These are phyloP conservation scores for Auricularia auricula-judae DNA, from an alignment of 768 basidiomycete species.

Conservation along the genomic window DNA sequence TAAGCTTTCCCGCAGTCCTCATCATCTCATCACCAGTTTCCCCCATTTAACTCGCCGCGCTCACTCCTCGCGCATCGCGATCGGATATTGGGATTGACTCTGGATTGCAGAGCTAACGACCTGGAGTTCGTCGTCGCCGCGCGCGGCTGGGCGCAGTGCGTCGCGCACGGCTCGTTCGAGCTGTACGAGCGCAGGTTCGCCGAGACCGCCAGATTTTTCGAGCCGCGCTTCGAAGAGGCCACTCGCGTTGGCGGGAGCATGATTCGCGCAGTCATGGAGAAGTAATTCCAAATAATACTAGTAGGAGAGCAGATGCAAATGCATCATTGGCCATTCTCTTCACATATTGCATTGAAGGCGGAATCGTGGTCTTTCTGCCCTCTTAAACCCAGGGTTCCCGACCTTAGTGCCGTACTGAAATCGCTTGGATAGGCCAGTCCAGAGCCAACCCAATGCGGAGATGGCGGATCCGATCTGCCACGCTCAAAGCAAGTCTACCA, in stretches of 20 bases:
- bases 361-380: not conserved
- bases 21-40: too few species aligned
- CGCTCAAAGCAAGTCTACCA: too few species aligned
- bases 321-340: too few species aligned
- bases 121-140: constrained; percentile 91
- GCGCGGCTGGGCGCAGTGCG: constrained; percentile 92
- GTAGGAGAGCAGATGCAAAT: too few species aligned
- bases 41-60: too few species aligned
- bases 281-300: too few species aligned
- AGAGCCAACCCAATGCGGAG: too few species aligned
- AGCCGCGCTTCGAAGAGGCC: constrained; percentile 79
- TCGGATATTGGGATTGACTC: not conserved
- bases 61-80: too few species aligned
- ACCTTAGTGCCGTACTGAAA: too few species aligned
- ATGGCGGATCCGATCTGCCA: too few species aligned
- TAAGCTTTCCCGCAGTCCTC: constrained; percentile 22
- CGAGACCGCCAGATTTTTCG: constrained; percentile 73
- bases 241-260: constrained; percentile 73
- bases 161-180: constrained; percentile 86
- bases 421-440: too few species aligned
- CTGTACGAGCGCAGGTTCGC: constrained; percentile 73
- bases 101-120: constrained; percentile 36
- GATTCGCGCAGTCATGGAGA: constrained; percentile 61
- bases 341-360: not conserved
- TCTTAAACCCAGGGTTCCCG: too few species aligned